Evolutionary conservation across 1,284 basidiomycete genomes (phyloP), one percentile per base, ranked within the genome.

Genomic region (Trametes polyzona): DNA sequence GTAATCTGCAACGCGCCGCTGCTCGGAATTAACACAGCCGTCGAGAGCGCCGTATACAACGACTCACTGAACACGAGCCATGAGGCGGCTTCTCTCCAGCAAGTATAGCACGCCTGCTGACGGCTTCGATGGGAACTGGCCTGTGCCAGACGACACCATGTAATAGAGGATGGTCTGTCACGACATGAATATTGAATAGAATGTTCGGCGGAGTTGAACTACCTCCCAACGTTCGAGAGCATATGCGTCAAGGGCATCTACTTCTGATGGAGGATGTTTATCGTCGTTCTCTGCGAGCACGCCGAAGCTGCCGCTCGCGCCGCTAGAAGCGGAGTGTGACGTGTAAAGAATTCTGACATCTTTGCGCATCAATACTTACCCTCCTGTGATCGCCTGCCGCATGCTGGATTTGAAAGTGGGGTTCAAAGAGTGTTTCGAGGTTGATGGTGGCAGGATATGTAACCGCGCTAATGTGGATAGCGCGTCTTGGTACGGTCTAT

Each of bases 211-310:
- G 50, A n/a, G 24, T 29, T 41, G 24, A 30, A 40, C 30, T 81
- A 92, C 93, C 83, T 99, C 97, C 96, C 97, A 99, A 56, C 93
- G 86, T 63, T 93, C 89, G 35, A 96, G 80, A 1, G 96, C 95
- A 69, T 94, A 95, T 19, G 83, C 78, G 70, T 98, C 93, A 26
- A 98, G 77, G 17, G 81, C 81, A 35, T 90, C 88, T 1, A 89
- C 73, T 33, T 78, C 79, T 57, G 81, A 80, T 17, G 79, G 71
- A 16, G 76, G 73, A 40, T 79, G 76, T 59, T 85, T 87, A 47
- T 83, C 84, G 49, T 84, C 84, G 44, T 77, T 80, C 55, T 86
- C 82, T 26, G 86, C 89, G 19, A 94, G 90, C 24, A 93, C 86
- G 11, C 97, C 96, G 71, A 99, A 99, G 47, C 94, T 95, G 26